Evolutionary conservation across 208 protist genomes (phyloP).

Genomic region (Trypanosoma melophagium): DNA sequence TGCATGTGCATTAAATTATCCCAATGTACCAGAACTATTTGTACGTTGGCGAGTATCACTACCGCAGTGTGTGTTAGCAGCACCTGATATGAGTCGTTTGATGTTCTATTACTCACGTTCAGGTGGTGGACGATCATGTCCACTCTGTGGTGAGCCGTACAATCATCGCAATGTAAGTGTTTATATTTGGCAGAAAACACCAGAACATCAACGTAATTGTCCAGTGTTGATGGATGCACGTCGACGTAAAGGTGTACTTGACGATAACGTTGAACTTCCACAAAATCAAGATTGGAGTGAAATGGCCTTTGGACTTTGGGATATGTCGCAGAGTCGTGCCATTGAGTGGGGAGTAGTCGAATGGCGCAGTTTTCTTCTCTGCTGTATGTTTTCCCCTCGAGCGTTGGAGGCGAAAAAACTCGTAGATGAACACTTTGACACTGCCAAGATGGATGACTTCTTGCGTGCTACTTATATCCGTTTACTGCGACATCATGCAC

Average conservation of each 20-base stretch:
- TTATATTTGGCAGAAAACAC: conserved; percentile 82
- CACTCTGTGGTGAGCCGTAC: conserved; percentile 78
- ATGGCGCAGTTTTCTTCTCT: conserved; percentile 86
- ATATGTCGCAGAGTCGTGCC: conserved; percentile 57
- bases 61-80: conserved; percentile 87
- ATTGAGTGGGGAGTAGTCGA: conserved; percentile 85
- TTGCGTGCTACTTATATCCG: conserved; percentile 75
- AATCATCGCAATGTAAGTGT: conserved; percentile 86
- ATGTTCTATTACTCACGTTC: conserved; percentile 85
- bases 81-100: conserved; percentile 87
- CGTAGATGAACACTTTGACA: conserved; percentile 48
- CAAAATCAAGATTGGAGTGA: conserved; percentile 81
- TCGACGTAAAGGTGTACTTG: conserved; percentile 70
- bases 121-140: conserved; percentile 77
- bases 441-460: conserved; percentile 79
- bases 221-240: conserved; percentile 60
- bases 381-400: conserved; percentile 76
- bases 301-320: conserved; percentile 66
- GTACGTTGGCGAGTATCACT: conserved; percentile 75
- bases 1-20: conserved; percentile 83
- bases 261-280: conserved; percentile 63
- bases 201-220: conserved; percentile 79
- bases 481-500: conserved; percentile 76
- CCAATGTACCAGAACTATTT: conserved; percentile 77
- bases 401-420: conserved; percentile 66